Conservation (phyloP, 306 rosid genomes). For the Pyrus bretschneideri region DNA sequence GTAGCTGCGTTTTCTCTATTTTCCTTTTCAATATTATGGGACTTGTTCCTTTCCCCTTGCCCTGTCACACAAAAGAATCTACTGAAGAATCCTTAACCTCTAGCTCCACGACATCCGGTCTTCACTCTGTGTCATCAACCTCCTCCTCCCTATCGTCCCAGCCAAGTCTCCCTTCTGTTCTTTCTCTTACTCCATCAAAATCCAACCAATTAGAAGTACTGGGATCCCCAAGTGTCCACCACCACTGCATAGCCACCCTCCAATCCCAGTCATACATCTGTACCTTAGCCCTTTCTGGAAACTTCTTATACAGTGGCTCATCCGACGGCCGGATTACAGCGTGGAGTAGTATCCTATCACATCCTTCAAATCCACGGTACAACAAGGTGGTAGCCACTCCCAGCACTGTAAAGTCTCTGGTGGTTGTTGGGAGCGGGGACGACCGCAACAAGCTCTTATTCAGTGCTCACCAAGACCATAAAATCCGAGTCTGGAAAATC, state of each 20-base stretch:
- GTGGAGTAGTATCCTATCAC: constrained; percentile 5
- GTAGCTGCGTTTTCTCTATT: not conserved
- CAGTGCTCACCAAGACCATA: constrained; percentile 69
- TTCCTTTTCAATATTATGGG: not conserved
- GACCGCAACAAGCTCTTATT: constrained; percentile 22
- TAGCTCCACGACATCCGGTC: not conserved
- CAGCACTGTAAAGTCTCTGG: constrained; percentile 39
- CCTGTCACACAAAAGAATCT: not conserved
- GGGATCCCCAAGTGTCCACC: constrained; percentile 10
- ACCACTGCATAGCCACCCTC: constrained; percentile 33
- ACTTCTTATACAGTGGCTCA: constrained; percentile 40
- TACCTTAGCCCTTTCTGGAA: constrained; percentile 39
- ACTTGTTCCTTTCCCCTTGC: not conserved
- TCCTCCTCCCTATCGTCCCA: constrained; percentile 54
- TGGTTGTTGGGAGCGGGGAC: constrained; percentile 14
- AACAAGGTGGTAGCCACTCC: constrained; percentile 13
- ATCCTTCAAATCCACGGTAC: constrained; percentile 2
- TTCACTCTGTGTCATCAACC: constrained; percentile 38
- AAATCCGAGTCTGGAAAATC: constrained; percentile 60
- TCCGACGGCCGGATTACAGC: constrained; percentile 32
- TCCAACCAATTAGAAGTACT: not conserved
- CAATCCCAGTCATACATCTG: constrained; percentile 35
- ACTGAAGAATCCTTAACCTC: not conserved
- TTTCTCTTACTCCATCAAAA: constrained; percentile 36
- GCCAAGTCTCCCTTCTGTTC: constrained; percentile 68